Base-by-base conservation (phyloP, 2,329 filamentous ascomycete genomes). In the Phialocephala subalpina region DNA sequence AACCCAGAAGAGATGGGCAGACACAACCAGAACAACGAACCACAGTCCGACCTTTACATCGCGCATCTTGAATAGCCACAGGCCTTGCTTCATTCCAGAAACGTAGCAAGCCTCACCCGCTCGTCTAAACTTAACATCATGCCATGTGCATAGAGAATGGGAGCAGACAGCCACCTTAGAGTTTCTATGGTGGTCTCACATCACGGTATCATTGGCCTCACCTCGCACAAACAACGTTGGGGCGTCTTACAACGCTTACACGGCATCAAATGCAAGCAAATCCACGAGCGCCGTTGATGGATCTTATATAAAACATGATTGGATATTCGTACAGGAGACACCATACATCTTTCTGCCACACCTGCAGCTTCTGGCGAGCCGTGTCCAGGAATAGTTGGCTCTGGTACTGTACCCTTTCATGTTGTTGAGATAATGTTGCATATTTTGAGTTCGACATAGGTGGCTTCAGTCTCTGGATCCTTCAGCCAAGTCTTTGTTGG, bases 311-410 rank as follows among this genome's bases (percentile, higher is more conserved):
- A 4, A 53, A n/a, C 18, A 33, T 53, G 49, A 57, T 57, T 57
- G 55, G 55, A 9, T 25, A 9, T 38, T 57, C 55, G 20, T 57
- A 57, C 29, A 57, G 29, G 55, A 36, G 29, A 11, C 38, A 22
- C 55, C 55, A 36, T 38, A 3, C 55, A 38, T 57, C 1, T n/a
- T 58, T n/a, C 55, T 35, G 22, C 55, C 61, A 56, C 55, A 52
- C 61, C 55, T 63, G 61, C 61, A 59, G 61, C 55, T 49, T 40
- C 47, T 49, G 33, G 45, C 40, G 56, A 63, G 55, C 61, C 53
- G 55, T 38, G 53, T 38, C 35, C 55, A 27, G 42, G 22, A 25
- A 40, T 59, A 55, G 55, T 20, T 63, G 61, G 61, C 33, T 59
- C 40, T 42, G 42, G 35, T 47, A 57, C 22, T 38, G 35, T 47